phyloP scores from a whole-genome alignment of 768 basidiomycete genomes.

The Suillus spraguei region DNA sequence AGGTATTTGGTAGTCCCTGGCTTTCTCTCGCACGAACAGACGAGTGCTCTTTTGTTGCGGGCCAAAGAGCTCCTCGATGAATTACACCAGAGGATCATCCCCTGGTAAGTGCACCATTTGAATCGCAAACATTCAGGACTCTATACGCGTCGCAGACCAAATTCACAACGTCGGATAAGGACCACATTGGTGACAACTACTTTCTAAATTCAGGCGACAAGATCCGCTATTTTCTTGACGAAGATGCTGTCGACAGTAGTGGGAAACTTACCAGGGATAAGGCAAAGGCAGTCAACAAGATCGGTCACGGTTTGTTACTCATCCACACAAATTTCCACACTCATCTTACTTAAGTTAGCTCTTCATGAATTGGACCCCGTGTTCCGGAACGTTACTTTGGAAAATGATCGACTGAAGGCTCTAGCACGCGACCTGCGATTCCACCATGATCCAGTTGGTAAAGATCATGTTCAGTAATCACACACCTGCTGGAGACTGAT shows the following conservation, averaged over 20 bases:
- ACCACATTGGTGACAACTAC: slow-evolving; percentile 90
- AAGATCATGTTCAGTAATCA: slow-evolving; percentile 20
- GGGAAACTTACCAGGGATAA: slow-evolving; percentile 76
- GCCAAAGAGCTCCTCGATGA: slow-evolving; percentile 77
- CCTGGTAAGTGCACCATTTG: slow-evolving; percentile 48
- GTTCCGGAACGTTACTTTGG: slow-evolving; percentile 78
- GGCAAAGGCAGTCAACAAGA: slow-evolving; percentile 90
- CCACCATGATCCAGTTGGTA: slow-evolving; percentile 79
- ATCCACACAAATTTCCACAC: neutral
- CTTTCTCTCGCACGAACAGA: slow-evolving; percentile 67
- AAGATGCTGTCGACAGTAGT: slow-evolving; percentile 71
- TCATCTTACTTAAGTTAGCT: slow-evolving; percentile 47
- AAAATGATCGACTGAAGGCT: slow-evolving; percentile 69
- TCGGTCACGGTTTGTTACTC: slow-evolving; percentile 74
- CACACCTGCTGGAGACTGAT: neutral
- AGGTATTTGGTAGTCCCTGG: slow-evolving; percentile 81
- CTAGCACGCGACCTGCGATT: slow-evolving; percentile 76
- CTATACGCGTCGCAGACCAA: slow-evolving; percentile 59
- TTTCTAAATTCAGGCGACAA: slow-evolving; percentile 93
- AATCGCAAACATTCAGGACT: neutral
- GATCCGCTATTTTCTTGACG: slow-evolving; percentile 94
- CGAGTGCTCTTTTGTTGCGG: slow-evolving; percentile 62
- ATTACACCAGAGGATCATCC: slow-evolving; percentile 78
- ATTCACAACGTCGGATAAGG: slow-evolving; percentile 77
- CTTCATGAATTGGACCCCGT: slow-evolving; percentile 84